Evolutionary conservation across 176 grass and related monocot genomes (phyloP), one percentile per base, ranked within the genome.

Genomic region (Paspalum vaginatum): DNA sequence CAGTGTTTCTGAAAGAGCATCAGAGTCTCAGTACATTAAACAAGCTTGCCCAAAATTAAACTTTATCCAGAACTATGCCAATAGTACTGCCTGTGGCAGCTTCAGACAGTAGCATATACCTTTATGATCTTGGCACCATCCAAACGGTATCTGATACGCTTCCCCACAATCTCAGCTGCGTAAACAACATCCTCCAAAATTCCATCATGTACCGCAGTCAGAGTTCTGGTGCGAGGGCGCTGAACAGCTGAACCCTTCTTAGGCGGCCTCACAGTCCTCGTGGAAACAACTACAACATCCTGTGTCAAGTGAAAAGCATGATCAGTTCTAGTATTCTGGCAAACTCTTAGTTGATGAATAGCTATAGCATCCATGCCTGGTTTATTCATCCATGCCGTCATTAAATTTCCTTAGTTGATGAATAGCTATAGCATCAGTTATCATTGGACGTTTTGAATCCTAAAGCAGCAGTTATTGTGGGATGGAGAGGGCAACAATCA

Each of bases 101-200:
- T 2, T 37, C 12, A 17, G 11, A 22, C 11, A 27, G 11, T 16
- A 38, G 27, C 3, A 41, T 52, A 2, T 73, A 90, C 88, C 83
- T 90, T 86, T 74, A 90, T 86, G 51, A 90, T 27, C 83, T 90
- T 90, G 51, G 88, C 79, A 79, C 83, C 94, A 93, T 98, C 95
- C 63, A 98, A 80, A 79, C 88, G 92, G 61, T 93, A 95, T 66
- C 95, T 89, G 22, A 98, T 43, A 21, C 92, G 89, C 75, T 98
- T 98, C 25, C 92, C 92, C 18, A 94, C 94, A 82, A 97, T 86
- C 75, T 96, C 93, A 86, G 95, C 95, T 52, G 95, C 92, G 81
- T 81, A 95, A 14, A 98, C 95, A 69, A 98, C 92, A 87, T 98
- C 92, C 81, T 95, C 95, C 84, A 98, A 91, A 58, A 89, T 89